Conservation (phyloP, 164 flowering plant species). For the Chloranthus sessilifolius region DNA sequence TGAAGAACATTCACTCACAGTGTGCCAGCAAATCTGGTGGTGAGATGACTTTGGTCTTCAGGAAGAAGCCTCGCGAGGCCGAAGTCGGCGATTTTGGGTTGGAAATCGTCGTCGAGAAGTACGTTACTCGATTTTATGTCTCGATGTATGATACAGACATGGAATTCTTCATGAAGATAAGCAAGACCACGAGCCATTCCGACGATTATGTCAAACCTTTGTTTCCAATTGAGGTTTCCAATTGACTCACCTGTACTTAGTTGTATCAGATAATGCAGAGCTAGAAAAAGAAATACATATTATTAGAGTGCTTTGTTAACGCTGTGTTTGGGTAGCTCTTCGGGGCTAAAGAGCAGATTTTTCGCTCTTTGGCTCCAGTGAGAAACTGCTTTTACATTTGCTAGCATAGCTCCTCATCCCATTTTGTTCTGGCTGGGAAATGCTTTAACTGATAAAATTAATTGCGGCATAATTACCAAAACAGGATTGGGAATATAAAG, state of each 20-base stretch:
- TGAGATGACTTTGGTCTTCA: constrained; percentile 45
- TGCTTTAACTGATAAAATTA: too few species aligned
- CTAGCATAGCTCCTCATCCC: too few species aligned
- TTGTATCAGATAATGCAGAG: too few species aligned
- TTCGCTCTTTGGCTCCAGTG: too few species aligned
- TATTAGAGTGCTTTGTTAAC: too few species aligned
- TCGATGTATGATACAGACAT: constrained; percentile 48
- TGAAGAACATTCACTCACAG: constrained; percentile 45
- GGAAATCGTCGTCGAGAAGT: constrained; percentile 45
- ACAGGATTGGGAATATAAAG: too few species aligned
- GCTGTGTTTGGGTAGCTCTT: too few species aligned
- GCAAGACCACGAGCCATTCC: constrained; percentile 60
- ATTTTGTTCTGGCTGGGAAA: too few species aligned
- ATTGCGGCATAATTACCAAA: too few species aligned
- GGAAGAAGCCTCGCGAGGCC: constrained; percentile 62
- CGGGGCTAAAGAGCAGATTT: too few species aligned
- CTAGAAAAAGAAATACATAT: too few species aligned
- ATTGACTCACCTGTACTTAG: constrained; percentile 35
- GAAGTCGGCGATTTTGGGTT: constrained; percentile 57
- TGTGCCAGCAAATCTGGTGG: constrained; percentile 60
- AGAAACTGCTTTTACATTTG: too few species aligned
- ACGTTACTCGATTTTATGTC: constrained; percentile 56
- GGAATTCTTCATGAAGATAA: constrained; percentile 55
- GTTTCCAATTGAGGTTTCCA: constrained; percentile 51
- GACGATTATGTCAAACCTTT: constrained; percentile 40